phyloP scores from a whole-genome alignment of 768 basidiomycete species.

The Leucocoprinus leucothites region DNA sequence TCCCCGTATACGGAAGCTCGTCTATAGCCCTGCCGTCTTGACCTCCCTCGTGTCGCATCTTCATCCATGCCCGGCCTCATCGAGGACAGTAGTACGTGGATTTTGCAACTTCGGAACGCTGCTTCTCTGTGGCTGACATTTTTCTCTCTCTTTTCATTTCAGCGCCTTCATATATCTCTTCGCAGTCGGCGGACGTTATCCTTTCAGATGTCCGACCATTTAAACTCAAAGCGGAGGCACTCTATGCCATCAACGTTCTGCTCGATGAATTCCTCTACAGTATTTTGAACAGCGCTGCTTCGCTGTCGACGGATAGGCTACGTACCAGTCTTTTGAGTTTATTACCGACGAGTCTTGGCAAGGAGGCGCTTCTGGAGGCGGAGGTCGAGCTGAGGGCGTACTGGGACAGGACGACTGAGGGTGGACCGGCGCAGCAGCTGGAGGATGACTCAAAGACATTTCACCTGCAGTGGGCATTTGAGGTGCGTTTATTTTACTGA shows the following conservation, averaged over 20 bases:
- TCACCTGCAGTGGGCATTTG: constrained; percentile 70
- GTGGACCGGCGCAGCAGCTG: constrained; percentile 24
- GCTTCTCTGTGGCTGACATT: constrained; percentile 3
- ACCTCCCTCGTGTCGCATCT: constrained; percentile 17
- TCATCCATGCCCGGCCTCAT: constrained; percentile 42
- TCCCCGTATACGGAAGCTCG: constrained; percentile 8
- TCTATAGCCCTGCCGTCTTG: constrained; percentile 4
- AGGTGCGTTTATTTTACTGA: constrained; percentile 43
- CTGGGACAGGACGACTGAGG: constrained; percentile 63
- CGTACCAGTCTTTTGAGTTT: constrained; percentile 69
- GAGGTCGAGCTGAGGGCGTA: constrained; percentile 91
- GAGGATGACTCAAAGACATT: constrained; percentile 60
- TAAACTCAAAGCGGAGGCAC: constrained; percentile 75
- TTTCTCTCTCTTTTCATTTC: background rate
- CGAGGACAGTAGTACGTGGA: constrained; percentile 38
- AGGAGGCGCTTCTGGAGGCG: constrained; percentile 90
- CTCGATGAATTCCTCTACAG: constrained; percentile 83
- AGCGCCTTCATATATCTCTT: constrained; percentile 77
- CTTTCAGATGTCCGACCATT: constrained; percentile 93
- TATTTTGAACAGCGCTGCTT: constrained; percentile 62
- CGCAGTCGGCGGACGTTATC: constrained; percentile 85
- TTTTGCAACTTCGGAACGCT: constrained; percentile 8
- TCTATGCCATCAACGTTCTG: constrained; percentile 73
- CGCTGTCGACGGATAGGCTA: constrained; percentile 71
- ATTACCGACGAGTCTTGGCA: constrained; percentile 79